Evolutionary conservation across 179 eudicot species (phyloP).

Genomic region (Beta macrorhiza): DNA sequence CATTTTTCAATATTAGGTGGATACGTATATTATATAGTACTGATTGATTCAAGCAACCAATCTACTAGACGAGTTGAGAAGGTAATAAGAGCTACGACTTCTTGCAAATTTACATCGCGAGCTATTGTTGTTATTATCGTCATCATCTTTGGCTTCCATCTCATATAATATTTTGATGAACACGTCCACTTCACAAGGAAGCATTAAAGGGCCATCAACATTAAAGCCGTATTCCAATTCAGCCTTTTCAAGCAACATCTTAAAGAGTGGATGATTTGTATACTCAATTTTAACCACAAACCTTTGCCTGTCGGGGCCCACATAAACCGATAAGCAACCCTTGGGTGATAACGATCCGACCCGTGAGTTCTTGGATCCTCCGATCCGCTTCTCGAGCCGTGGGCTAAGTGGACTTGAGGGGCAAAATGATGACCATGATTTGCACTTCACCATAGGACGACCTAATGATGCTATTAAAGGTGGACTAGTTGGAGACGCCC

Average conservation of each 20-base stretch:
- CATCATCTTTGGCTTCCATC: constrained; percentile 37
- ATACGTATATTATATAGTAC: neutral
- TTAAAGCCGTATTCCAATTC: constrained; percentile 52
- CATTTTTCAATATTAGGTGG: neutral
- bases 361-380: constrained; percentile 7
- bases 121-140: neutral
- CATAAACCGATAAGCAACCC: constrained; percentile 60
- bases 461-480: neutral
- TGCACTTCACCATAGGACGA: constrained; percentile 33
- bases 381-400: neutral
- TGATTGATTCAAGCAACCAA: constrained; percentile 21
- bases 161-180: constrained; percentile 42
- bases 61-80: constrained; percentile 24
- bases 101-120: constrained; percentile 25
- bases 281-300: constrained; percentile 51
- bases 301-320: constrained; percentile 52
- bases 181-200: constrained; percentile 54
- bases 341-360: constrained; percentile 38
- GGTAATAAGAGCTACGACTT: constrained; percentile 29
- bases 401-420: constrained; percentile 9
- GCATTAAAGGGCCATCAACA: constrained; percentile 43
- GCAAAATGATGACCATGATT: constrained; percentile 42
- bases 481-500: neutral
- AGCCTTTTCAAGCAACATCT: constrained; percentile 55
- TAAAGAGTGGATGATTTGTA: constrained; percentile 53